A percentile compares a stretch with the other conserved stretches of the same genome.
Evolutionary conservation across 192 early-diverging fungal genomes (phyloP).

Genomic region (Chytriomyces sp.): DNA sequence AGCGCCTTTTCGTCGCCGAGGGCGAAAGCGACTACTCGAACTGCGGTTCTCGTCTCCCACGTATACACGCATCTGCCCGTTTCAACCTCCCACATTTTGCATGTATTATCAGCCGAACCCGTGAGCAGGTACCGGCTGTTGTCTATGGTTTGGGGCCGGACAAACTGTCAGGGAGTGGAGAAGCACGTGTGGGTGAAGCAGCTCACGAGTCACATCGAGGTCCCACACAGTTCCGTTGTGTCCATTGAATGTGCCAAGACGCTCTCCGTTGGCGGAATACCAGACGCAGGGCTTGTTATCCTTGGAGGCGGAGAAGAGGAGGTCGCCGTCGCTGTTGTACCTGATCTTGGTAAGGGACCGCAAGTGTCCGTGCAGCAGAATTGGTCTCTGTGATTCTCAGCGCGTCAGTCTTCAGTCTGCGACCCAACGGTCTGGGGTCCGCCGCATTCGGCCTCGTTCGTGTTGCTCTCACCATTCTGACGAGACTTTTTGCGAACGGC

Average conservation of each 20-base stretch:
- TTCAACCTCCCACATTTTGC: constrained; percentile 89
- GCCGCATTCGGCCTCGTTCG: too few species aligned
- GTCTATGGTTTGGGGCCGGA: constrained; percentile 43
- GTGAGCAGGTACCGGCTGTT: constrained; percentile 77
- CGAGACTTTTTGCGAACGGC: background rate
- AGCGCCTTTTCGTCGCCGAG: constrained; percentile 86
- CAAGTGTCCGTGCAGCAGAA: constrained; percentile 94
- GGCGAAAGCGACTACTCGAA: constrained; percentile 87
- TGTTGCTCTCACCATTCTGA: background rate
- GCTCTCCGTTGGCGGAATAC: constrained; percentile 98
- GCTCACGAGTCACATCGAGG: constrained; percentile 85
- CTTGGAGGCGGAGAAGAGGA: constrained; percentile 93
- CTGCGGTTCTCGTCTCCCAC: constrained; percentile 88
- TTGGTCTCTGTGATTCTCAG: constrained; percentile 89
- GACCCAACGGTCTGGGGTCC: too few species aligned
- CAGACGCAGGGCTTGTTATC: constrained; percentile 93
- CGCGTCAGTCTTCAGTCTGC: too few species aligned
- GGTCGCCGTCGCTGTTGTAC: constrained; percentile 98
- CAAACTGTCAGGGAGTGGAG: background rate
- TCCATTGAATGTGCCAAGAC: constrained; percentile 81
- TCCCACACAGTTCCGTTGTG: constrained; percentile 95
- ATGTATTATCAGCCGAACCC: constrained; percentile 89
- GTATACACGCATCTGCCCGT: constrained; percentile 89
- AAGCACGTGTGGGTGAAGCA: background rate
- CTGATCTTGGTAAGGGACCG: constrained; percentile 96